These are phyloP conservation scores for Colletotrichum viniferum DNA, from an alignment of 2,329 filamentous ascomycete species.

Conservation along the genomic window DNA sequence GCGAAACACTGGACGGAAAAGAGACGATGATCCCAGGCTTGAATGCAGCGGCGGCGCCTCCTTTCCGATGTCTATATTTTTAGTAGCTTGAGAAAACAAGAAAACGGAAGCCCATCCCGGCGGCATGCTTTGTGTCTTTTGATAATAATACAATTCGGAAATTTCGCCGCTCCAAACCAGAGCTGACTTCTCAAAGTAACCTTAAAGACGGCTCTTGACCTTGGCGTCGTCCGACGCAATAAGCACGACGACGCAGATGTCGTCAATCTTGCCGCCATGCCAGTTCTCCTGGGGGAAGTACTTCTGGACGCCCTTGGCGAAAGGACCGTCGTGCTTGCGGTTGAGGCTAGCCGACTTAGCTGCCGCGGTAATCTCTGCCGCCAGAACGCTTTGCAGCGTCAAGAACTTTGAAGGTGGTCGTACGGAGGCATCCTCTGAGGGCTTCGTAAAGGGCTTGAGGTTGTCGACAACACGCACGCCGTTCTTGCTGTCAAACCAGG, in stretches of 20 bases:
- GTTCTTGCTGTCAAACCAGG: slow-evolving; percentile 70
- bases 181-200: not conserved
- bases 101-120: not conserved
- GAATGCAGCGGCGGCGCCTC: not conserved
- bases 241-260: slow-evolving; percentile 86
- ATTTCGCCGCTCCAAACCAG: not conserved
- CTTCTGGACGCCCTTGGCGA: slow-evolving; percentile 91
- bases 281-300: slow-evolving; percentile 86
- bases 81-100: not conserved
- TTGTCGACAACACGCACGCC: slow-evolving; percentile 66
- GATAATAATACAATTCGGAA: not conserved
- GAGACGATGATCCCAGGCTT: not conserved
- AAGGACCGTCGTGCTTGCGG: slow-evolving; percentile 83
- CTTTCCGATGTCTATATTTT: not conserved
- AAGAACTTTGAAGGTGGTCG: slow-evolving; percentile 22
- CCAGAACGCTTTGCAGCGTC: slow-evolving; percentile 79
- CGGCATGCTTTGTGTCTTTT: not conserved
- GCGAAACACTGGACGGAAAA: not conserved
- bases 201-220: slow-evolving; percentile 34
- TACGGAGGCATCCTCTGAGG: slow-evolving; percentile 34
- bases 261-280: slow-evolving; percentile 92
- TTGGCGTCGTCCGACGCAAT: slow-evolving; percentile 71
- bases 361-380: slow-evolving; percentile 77
- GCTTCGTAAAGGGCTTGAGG: slow-evolving; percentile 57
- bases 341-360: slow-evolving; percentile 88